These are phyloP conservation scores for Gossypium longicalyx DNA, from an alignment of 345 rosid genomes.

Conservation along the genomic window DNA sequence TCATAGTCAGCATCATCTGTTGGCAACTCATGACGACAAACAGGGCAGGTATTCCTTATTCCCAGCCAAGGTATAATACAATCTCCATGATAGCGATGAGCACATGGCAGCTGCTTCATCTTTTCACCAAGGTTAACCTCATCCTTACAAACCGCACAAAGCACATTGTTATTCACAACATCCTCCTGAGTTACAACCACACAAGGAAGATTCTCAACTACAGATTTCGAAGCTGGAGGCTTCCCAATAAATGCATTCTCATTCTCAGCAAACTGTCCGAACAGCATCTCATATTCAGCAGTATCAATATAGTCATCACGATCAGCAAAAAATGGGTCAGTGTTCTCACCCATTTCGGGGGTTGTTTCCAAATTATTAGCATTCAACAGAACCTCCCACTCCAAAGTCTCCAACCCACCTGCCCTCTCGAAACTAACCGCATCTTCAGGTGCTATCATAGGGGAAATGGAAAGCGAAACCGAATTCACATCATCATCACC, in stretches of 20 bases:
- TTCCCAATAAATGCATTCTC: slow-evolving; percentile 50
- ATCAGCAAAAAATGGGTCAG: slow-evolving; percentile 47
- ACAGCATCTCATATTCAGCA: slow-evolving; percentile 63
- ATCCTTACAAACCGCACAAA: slow-evolving; percentile 86
- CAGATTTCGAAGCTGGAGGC: slow-evolving; percentile 67
- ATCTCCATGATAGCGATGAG: slow-evolving; percentile 72
- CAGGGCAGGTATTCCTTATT: slow-evolving; percentile 90
- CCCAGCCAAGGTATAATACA: slow-evolving; percentile 84
- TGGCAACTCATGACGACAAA: slow-evolving; percentile 82
- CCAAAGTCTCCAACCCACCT: slow-evolving; percentile 44
- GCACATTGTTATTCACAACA: slow-evolving; percentile 35
- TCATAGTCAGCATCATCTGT: slow-evolving; percentile 77
- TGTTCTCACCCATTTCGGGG: slow-evolving; percentile 39
- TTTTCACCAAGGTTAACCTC: slow-evolving; percentile 54
- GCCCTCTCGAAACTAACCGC: slow-evolving; percentile 44
- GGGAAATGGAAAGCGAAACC: slow-evolving; percentile 50
- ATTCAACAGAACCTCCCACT: slow-evolving; percentile 82
- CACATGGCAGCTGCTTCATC: slow-evolving; percentile 73
- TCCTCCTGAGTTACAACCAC: slow-evolving; percentile 48
- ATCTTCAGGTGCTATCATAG: slow-evolving; percentile 52
- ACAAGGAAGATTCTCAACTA: slow-evolving; percentile 53
- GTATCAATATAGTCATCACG: slow-evolving; percentile 55
- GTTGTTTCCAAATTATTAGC: slow-evolving; percentile 50
- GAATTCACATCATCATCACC: slow-evolving; percentile 59
- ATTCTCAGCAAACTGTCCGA: slow-evolving; percentile 75